Base-by-base conservation (phyloP, 1,284 basidiomycete genomes). In the Trametes hirsuta region DNA sequence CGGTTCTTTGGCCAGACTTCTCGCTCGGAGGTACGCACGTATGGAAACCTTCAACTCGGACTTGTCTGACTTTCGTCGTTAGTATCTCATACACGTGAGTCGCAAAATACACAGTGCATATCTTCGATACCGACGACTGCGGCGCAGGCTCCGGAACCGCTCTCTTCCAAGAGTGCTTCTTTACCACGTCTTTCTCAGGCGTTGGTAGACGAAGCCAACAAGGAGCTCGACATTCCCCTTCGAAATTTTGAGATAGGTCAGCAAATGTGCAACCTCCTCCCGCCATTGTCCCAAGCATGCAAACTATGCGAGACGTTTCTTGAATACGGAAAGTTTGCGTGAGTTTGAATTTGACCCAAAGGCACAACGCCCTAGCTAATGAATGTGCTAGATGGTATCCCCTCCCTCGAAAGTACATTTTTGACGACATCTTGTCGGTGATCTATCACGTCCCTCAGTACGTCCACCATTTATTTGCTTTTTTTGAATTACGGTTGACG, bases 1-100 rank as follows among this genome's bases (percentile, higher is more conserved):
- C 78, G 72, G 44, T 88, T 86, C 68, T 79, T 85, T 62, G 86
- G 87, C 15, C 79, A 82, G 58, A 88, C 86, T 2, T 84, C 87
- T 1, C 80, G 86, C 22, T 80, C 84, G 39, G 87, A 90, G 78
- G 86, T 86, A 66, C 55, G 77, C 67, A 4, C 25, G 59, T 22
- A 14, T 12, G 18, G n/a, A 48, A 34, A 8, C 24, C 35, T 30
- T 12, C 37, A 25, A 4, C 22, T 15, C 2, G 22, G 6, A 11
- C 3, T 18, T 10, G 40, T 12, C 25, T 40, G 12, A 53, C 57
- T 25, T 37, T 62, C 18, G 53, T 10, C 3, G 12, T 2, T 61
- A 86, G 84, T 84, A 81, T 67, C 78, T 86, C 14, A 76, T 84
- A 6, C 78, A 80, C 58, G 84, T 85, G 68, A 65, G 76, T 64